Conservation (phyloP, 192 early-diverging fungal species). For the Backusella tuberculispora region DNA sequence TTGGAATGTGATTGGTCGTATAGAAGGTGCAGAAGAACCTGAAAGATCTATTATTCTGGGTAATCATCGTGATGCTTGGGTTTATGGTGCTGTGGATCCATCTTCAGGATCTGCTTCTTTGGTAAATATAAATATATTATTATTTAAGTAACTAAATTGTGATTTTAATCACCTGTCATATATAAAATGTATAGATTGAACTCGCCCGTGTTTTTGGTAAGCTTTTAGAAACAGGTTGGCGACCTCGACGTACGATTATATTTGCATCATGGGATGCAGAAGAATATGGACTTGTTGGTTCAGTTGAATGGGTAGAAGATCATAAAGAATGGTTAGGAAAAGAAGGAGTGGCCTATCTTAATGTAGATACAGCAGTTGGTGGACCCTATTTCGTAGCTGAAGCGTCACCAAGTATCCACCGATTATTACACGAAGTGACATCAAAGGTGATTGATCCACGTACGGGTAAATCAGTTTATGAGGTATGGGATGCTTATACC, state of each 20-base stretch:
- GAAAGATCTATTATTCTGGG: slow-evolving; percentile 55
- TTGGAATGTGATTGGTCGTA: slow-evolving; percentile 69
- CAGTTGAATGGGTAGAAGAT: slow-evolving; percentile 75
- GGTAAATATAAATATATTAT: no score
- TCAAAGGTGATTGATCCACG: slow-evolving; percentile 50
- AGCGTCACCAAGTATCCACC: slow-evolving; percentile 56
- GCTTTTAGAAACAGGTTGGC: slow-evolving; percentile 64
- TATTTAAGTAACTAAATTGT: no score
- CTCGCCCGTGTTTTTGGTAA: slow-evolving; percentile 57
- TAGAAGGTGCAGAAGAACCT: slow-evolving; percentile 59
- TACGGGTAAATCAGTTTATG: slow-evolving; percentile 51
- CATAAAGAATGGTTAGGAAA: slow-evolving; percentile 58
- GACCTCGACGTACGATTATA: slow-evolving; percentile 63
- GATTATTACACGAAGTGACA: slow-evolving; percentile 55
- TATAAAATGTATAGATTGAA: slow-evolving; percentile 36
- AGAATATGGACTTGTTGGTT: slow-evolving; percentile 67
- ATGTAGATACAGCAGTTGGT: slow-evolving; percentile 59
- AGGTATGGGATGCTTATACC: slow-evolving; percentile 45
- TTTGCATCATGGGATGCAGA: slow-evolving; percentile 73
- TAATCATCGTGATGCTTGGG: slow-evolving; percentile 73
- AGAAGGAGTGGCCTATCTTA: slow-evolving; percentile 61
- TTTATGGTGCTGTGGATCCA: slow-evolving; percentile 67
- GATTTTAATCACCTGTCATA: background rate
- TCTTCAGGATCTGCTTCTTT: slow-evolving; percentile 60
- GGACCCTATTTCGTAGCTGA: slow-evolving; percentile 53